Percentiles rank a stretch among this genome's conserved stretches.
Evolutionary conservation across 805 yeast genomes (phyloP).

Genomic region (Monosporozyma yasuniensis): DNA sequence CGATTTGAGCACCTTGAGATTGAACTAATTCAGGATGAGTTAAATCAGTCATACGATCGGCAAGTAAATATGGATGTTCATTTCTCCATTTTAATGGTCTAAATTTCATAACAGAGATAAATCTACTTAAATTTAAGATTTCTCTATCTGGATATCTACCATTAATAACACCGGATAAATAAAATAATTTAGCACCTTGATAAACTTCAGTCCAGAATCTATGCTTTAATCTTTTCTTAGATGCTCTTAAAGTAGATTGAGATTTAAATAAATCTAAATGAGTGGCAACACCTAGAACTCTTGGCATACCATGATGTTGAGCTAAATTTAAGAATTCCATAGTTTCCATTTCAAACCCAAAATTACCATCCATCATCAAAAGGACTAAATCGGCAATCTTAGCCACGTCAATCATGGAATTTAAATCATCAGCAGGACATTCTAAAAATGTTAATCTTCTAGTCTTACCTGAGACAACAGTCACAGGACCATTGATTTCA

Average conservation of each 20-base stretch:
- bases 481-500: slow-evolving; percentile 91
- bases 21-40: slow-evolving; percentile 85
- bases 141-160: slow-evolving; percentile 98
- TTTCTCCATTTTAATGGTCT: slow-evolving; percentile 99
- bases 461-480: slow-evolving; percentile 92
- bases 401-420: slow-evolving; percentile 93
- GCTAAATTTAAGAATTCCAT: slow-evolving; percentile 96
- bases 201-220: slow-evolving; percentile 99
- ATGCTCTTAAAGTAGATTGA: slow-evolving; percentile 78
- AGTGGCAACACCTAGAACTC: slow-evolving; percentile 90
- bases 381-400: slow-evolving; percentile 90
- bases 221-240: slow-evolving; percentile 84
- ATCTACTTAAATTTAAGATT: slow-evolving; percentile 80
- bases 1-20: slow-evolving; percentile 63
- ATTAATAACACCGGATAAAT: slow-evolving; percentile 88
- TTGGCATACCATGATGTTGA: slow-evolving; percentile 98
- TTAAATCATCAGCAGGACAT: slow-evolving; percentile 76
- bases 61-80: slow-evolving; percentile 89
- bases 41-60: slow-evolving; percentile 86
- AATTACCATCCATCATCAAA: slow-evolving; percentile 88
- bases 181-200: slow-evolving; percentile 93
- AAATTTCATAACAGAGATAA: slow-evolving; percentile 94
- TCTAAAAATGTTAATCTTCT: slow-evolving; percentile 89
- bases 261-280: slow-evolving; percentile 91
- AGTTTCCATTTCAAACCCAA: slow-evolving; percentile 98